Evolutionary conservation across 371 early-diverging fungal species (phyloP).

Genomic region (Circinella umbellata): DNA sequence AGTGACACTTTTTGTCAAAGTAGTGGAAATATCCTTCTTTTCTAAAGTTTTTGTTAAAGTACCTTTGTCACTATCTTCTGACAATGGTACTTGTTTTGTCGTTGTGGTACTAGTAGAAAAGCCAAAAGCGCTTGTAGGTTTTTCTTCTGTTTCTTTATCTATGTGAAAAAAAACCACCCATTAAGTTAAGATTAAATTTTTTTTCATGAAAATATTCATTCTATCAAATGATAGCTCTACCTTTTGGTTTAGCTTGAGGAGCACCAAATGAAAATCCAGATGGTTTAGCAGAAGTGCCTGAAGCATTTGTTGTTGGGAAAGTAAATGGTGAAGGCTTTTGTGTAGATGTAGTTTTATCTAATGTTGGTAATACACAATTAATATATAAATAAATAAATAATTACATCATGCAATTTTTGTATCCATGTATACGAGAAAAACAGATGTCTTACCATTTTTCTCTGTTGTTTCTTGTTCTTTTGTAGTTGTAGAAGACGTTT

Average conservation of each 20-base stretch:
- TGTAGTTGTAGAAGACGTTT: too few species aligned
- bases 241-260: background rate
- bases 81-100: background rate
- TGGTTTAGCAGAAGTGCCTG: slow-evolving; percentile 3
- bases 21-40: background rate
- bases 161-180: too few species aligned
- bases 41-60: background rate
- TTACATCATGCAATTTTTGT: too few species aligned
- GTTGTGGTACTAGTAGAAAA: background rate
- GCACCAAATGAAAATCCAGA: background rate
- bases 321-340: background rate
- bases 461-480: too few species aligned
- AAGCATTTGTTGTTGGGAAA: background rate
- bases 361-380: too few species aligned
- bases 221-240: background rate
- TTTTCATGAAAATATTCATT: too few species aligned
- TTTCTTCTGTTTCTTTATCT: too few species aligned
- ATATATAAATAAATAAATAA: too few species aligned
- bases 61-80: background rate
- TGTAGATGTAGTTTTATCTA: background rate
- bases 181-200: too few species aligned
- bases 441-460: too few species aligned
- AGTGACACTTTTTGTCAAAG: background rate
- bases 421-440: too few species aligned
- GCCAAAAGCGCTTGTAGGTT: too few species aligned